Conservation (phyloP, 176 grass and related monocot genomes). For the Pontederia crassipes region DNA sequence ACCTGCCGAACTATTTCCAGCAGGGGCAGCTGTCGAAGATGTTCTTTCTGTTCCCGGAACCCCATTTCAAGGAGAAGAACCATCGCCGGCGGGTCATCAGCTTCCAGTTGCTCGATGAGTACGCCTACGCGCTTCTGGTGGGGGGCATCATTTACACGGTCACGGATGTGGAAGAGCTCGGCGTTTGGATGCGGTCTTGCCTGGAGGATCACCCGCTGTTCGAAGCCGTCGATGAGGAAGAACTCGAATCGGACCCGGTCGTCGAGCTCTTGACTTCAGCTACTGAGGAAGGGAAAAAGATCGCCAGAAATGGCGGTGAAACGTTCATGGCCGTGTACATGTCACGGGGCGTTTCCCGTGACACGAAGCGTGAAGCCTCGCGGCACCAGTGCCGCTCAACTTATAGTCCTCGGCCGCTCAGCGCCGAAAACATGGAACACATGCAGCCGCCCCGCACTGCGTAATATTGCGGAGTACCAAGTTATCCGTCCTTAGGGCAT, state of each 20-base stretch:
- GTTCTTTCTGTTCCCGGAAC: constrained; percentile 95
- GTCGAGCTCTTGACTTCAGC: constrained; percentile 68
- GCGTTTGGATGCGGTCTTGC: constrained; percentile 73
- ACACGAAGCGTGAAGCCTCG: too few relatives aligned
- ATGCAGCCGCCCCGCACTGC: too few relatives aligned
- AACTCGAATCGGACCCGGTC: constrained; percentile 42
- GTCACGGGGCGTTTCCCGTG: too few relatives aligned
- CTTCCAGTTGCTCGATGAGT: constrained; percentile 73
- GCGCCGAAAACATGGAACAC: too few relatives aligned
- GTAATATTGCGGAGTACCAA: too few relatives aligned
- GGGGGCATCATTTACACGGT: constrained; percentile 90
- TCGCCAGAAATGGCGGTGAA: constrained; percentile 75
- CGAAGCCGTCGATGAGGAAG: constrained; percentile 41
- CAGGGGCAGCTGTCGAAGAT: constrained; percentile 88
- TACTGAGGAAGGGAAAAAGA: constrained; percentile 86
- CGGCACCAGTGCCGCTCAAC: too few relatives aligned
- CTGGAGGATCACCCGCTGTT: constrained; percentile 80
- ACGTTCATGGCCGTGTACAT: constrained; percentile 80
- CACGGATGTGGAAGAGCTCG: constrained; percentile 84
- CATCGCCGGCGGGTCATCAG: constrained; percentile 76
- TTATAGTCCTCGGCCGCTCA: too few relatives aligned
- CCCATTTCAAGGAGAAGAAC: constrained; percentile 98
- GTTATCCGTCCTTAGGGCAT: too few relatives aligned
- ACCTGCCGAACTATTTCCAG: constrained; percentile 78
- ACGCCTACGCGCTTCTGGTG: constrained; percentile 73